A percentile compares a stretch with the other conserved stretches of the same genome.
Conservation (phyloP, 139 green algal species). For the Chlamydomonas sphaeroides region DNA sequence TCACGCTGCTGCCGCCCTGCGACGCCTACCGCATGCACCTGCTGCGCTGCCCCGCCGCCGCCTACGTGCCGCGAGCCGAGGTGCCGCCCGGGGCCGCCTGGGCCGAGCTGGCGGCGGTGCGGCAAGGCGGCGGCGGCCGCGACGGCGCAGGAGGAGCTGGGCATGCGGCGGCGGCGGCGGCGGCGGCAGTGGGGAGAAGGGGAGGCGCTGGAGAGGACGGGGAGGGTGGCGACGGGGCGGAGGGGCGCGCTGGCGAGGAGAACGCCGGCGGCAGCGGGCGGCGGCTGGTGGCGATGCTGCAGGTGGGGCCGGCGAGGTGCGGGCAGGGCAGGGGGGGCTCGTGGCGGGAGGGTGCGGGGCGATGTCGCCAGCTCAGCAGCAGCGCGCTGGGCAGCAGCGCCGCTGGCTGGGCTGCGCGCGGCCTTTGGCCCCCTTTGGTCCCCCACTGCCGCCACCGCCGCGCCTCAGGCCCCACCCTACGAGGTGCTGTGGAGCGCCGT, state of each 20-base stretch:
- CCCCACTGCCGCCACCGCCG: no score
- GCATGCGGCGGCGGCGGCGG: background rate
- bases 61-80: background rate
- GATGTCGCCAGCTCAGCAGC: no score
- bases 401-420: no score
- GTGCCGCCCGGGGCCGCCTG: background rate
- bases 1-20: constrained; percentile 82
- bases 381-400: no score
- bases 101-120: constrained; percentile 13
- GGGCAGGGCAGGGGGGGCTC: no score
- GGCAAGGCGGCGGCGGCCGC: background rate
- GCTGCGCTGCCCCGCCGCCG: constrained; percentile 7
- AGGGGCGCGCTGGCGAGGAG: background rate
- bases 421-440: no score
- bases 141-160: background rate
- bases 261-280: background rate
- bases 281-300: constrained; percentile 26
- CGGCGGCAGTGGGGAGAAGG: no score
- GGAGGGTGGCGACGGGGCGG: no score
- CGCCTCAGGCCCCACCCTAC: background rate
- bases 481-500: constrained; percentile 35
- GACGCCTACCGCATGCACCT: constrained; percentile 77
- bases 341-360: no score
- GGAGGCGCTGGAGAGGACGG: no score
- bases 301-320: background rate